Base-by-base conservation (phyloP, 1,139 yeast species). In the Lodderomyces orthopsilosis region DNA sequence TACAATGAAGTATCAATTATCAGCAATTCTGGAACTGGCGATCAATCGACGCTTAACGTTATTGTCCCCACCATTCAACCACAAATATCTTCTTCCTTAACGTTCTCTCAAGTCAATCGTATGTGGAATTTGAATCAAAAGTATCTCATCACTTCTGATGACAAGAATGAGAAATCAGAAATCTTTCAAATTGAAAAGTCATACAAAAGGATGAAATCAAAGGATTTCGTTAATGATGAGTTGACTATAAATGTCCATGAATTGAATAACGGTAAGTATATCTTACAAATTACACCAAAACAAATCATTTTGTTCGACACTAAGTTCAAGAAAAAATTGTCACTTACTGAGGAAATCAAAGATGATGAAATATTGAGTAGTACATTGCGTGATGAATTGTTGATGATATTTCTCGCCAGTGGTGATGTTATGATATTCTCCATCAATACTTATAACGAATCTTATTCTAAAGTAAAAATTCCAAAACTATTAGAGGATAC, bases 61-160 rank as follows among this genome's bases (percentile, higher is more conserved):
- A 68, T 84, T 38, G 73, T 79, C 10, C 88, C 88, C 7, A 72
- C 83, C 9, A 71, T 85, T 7, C 82, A 81, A 50, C 91, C 91
- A 1, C 57, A 57, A 0, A 81, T 89, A 33, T 79, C 81, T 41
- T 78, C 88, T 5, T 81, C 94, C 0, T 68, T 91, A 37, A 81
- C 83, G 41, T 90, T 91, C 47, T 80, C 85, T 2, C 83, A 87
- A 51, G 81, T 87, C 28, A 83, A 85, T 46, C 79, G 87, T 52
- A 77, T 89, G 59, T 85, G 93, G 87, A 84, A 88, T 35, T 60
- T 83, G 30, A 63, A 71, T 47, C 70, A 74, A 46, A 62, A 62
- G 41, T 89, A 76, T 58, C 68, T 90, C 45, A 73, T 90, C 23
- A 86, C 95, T 0, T 86, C 95, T 0, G 91, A 85, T 58, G 79